Evolutionary conservation across 331 rosid species (phyloP), one percentile per base, ranked within the genome.

Genomic region (Malus hybrid): DNA sequence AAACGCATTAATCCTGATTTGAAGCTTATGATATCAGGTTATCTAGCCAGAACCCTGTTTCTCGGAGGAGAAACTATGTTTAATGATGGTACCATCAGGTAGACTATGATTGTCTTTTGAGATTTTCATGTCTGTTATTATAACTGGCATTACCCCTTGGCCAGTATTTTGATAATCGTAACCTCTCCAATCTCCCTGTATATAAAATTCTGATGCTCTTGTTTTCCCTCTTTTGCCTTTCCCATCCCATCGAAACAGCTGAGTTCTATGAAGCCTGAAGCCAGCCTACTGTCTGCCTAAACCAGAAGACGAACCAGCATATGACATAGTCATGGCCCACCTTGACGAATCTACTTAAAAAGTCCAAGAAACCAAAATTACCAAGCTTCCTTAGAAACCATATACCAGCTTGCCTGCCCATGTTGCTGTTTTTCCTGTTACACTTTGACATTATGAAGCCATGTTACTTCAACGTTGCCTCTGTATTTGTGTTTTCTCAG

Each of bases 191-290:
- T 82, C 85, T 81, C 96, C 99, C 96, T 82, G 42, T 80, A 54
- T 73, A 73, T 81, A 88, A 80, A 88, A 86, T 87, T 87, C 99
- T 95, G 99, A 95, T 95, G 88, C 88, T 81, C 85, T 83, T 95
- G 79, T 92, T 90, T 91, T 92, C 88, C 97, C 96, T 84, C 77
- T 93, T 86, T 88, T 88, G 90, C 93, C 93, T 92, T 85, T 85
- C 96, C 98, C 96, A 80, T 86, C 96, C 99, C 90, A 83, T 84
- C 87, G 86, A 95, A 90, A 95, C 99, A 95, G 99, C 97, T 87
- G 99, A 90, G 90, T 81, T 86, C 87, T 88, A 79, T 89, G 97
- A 95, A 90, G 98, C 99, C 98, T 67, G 97, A 89, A 86, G 96
- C 97, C 93, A 82, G 92, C 96, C 92, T 73, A 85, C 83, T 71